These are phyloP conservation scores for Psilocybe azurescens DNA, from an alignment of 768 basidiomycete species.

Conservation along the genomic window DNA sequence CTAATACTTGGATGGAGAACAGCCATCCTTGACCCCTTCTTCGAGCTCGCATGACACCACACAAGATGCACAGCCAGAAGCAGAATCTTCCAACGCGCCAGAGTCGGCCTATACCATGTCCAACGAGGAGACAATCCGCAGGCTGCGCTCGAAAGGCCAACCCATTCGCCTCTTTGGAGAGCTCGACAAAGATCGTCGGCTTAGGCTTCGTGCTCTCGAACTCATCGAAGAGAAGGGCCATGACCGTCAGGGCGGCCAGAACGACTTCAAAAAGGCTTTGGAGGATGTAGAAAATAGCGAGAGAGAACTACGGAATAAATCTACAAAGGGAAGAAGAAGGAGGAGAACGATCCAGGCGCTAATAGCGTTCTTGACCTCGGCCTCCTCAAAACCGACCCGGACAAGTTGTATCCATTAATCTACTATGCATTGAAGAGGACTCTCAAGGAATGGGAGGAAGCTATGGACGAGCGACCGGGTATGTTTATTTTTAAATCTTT, in stretches of 20 bases:
- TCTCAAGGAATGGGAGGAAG: slow-evolving; percentile 95
- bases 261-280: slow-evolving; percentile 91
- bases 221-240: slow-evolving; percentile 91
- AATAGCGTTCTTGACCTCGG: slow-evolving; percentile 75
- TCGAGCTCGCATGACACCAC: slow-evolving; percentile 40
- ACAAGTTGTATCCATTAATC: slow-evolving; percentile 95
- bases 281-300: slow-evolving; percentile 88
- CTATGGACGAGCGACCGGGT: slow-evolving; percentile 95
- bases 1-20: slow-evolving; percentile 53
- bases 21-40: slow-evolving; percentile 45
- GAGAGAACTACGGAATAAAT: slow-evolving; percentile 64
- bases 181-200: slow-evolving; percentile 89
- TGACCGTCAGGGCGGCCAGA: slow-evolving; percentile 83
- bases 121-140: slow-evolving; percentile 88
- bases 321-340: slow-evolving; percentile 67
- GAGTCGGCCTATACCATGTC: slow-evolving; percentile 85
- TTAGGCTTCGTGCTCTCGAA: slow-evolving; percentile 91
- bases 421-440: slow-evolving; percentile 94
- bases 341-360: slow-evolving; percentile 57
- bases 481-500: slow-evolving; percentile 19
- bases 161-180: slow-evolving; percentile 96
- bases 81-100: slow-evolving; percentile 44
- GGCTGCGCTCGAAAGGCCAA: slow-evolving; percentile 90
- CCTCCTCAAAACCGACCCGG: slow-evolving; percentile 88
- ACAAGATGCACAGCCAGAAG: slow-evolving; percentile 37